Evolutionary conservation across 768 basidiomycete genomes (phyloP).

Genomic region (Lanmaoa pseudosensibilis): DNA sequence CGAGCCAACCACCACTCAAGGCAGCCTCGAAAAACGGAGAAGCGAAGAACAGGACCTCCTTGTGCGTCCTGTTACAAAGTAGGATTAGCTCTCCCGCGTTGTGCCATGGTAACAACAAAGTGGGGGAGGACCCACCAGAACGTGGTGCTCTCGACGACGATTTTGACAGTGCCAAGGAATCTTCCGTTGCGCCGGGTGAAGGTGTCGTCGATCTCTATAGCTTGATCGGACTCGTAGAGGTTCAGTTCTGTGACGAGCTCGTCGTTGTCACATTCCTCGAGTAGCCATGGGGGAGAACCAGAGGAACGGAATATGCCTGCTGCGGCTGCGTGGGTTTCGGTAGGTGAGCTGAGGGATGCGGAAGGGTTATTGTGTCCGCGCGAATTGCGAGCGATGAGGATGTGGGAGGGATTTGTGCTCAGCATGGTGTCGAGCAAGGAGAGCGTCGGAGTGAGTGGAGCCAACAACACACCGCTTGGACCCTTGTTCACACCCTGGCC

Average conservation of each 20-base stretch:
- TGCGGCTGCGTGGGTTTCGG: constrained; percentile 86
- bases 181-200: constrained; percentile 60
- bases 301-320: constrained; percentile 82
- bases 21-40: constrained; percentile 96
- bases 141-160: constrained; percentile 83
- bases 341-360: constrained; percentile 79
- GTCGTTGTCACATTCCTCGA: constrained; percentile 72
- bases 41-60: constrained; percentile 86
- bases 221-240: constrained; percentile 63
- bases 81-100: constrained; percentile 6
- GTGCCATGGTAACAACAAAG: background rate
- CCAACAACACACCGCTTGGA: background rate
- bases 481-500: background rate
- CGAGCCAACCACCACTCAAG: constrained; percentile 88
- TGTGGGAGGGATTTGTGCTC: constrained; percentile 70
- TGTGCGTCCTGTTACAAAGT: constrained; percentile 69
- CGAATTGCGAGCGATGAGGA: constrained; percentile 85
- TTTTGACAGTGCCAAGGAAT: constrained; percentile 88
- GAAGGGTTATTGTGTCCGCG: constrained; percentile 74
- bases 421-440: constrained; percentile 8
- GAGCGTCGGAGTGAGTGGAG: background rate
- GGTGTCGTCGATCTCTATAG: constrained; percentile 78
- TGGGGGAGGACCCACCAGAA: constrained; percentile 70
- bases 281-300: constrained; percentile 75
- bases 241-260: constrained; percentile 69